Base-by-base conservation (phyloP, 345 rosid species). In the thale cress (Arabidopsis thaliana) region DNA sequence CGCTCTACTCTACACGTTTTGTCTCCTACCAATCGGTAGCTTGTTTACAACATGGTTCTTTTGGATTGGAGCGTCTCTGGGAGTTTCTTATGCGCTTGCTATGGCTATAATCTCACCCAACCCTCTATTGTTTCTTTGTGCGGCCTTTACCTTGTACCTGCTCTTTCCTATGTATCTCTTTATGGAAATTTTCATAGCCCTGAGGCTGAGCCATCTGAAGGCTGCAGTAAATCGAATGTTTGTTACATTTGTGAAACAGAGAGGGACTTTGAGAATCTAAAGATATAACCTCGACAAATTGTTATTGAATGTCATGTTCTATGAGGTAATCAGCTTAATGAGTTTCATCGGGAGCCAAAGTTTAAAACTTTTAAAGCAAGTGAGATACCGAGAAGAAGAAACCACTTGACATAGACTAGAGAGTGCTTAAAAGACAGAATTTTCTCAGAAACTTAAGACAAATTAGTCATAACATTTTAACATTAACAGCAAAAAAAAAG, bases 401-500 rank as follows among this genome's bases (percentile, higher is more conserved):
- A 45, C 65, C 10, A 56, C 7, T 69, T 62, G 44, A 16, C 58
- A 42, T 23, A 76, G 50, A 75, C 56, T 32, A 75, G 46, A 49
- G 57, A 44, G 71, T 55, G 71, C 37, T 69, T 61, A 16, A 69
- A 69, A 61, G 33, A 61, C 65, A 69, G 11, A 60, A 34, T 24
- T 69, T 53, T 76, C 61, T 53, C 28, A 36, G 28, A 76, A 76
- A 69, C 66, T 55, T 10, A 76, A 69, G 36, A 55, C 42, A 63
- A 69, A 63, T 76, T 76, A 69, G 80, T 55, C 70, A 44, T 20
- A 69, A 49, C 59, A 53, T 34, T 59, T 41, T 22, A 49, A 60
- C 75, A 76, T 76, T 76, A 67, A 75, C 69, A 76, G 44, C 74
- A 61, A 68, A 59, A 11, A 52, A 16, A 16, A 32, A 1, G 2